A percentile compares a stretch with the other conserved stretches of the same genome.
phyloP scores from a whole-genome alignment of 768 basidiomycete species.

The Xerocomus spinulosus region DNA sequence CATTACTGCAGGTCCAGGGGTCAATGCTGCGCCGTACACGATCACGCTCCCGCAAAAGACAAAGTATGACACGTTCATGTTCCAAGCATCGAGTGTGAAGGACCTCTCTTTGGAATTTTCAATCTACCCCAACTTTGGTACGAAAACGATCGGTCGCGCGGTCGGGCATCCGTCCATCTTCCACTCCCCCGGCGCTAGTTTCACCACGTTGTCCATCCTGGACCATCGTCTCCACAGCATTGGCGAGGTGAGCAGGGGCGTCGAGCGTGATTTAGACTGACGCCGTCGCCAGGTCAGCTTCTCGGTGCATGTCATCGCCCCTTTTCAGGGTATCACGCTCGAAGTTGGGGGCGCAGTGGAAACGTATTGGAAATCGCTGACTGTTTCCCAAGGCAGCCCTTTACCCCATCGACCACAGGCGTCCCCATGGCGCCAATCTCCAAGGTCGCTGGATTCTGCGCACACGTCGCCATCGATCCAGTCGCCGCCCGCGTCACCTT shows the following conservation, averaged over 20 bases:
- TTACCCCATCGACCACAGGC: slow-evolving; percentile 34
- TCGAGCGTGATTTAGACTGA: slow-evolving; percentile 1
- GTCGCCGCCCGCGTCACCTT: slow-evolving; percentile 41
- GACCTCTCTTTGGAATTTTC: slow-evolving; percentile 85
- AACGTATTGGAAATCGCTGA: slow-evolving; percentile 94
- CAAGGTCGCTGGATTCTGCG: slow-evolving; percentile 44
- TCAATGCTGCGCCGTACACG: slow-evolving; percentile 84
- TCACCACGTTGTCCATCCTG: slow-evolving; percentile 71
- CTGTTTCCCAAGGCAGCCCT: slow-evolving; percentile 27
- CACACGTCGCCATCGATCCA: slow-evolving; percentile 71
- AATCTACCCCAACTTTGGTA: slow-evolving; percentile 95
- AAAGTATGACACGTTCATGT: slow-evolving; percentile 68
- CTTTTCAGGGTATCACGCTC: slow-evolving; percentile 88
- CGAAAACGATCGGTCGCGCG: slow-evolving; percentile 92
- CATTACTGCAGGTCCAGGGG: slow-evolving; percentile 83
- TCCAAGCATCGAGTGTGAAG: slow-evolving; percentile 76
- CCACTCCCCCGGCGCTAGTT: slow-evolving; percentile 47
- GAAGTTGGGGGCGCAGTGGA: slow-evolving; percentile 94
- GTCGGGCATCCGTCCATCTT: slow-evolving; percentile 79
- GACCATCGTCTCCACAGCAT: slow-evolving; percentile 92
- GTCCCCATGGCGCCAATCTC: slow-evolving; percentile 33
- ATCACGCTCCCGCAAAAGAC: slow-evolving; percentile 80
- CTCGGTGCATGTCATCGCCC: slow-evolving; percentile 79
- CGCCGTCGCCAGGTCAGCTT: slow-evolving; percentile 64
- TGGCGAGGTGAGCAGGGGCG: slow-evolving; percentile 63